phyloP scores from a whole-genome alignment of 2,329 filamentous ascomycete genomes.

The Akanthomyces dipterigenus region DNA sequence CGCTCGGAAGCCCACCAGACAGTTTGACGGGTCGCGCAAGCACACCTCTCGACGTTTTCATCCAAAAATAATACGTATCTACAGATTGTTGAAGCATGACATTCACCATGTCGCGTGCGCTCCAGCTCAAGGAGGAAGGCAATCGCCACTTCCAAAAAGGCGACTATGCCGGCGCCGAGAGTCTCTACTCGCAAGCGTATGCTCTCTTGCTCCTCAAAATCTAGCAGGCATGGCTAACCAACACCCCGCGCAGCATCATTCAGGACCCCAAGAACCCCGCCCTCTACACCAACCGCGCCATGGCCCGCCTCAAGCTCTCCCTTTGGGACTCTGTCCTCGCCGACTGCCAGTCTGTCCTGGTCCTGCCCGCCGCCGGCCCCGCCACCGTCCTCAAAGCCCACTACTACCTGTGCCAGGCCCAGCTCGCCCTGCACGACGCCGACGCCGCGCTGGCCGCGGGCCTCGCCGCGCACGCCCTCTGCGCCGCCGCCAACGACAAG shows the following conservation, averaged over 20 bases:
- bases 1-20: neutral
- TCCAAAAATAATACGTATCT: too few relatives aligned
- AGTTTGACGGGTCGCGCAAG: neutral
- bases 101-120: constrained; percentile 27
- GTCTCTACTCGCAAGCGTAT: constrained; percentile 65
- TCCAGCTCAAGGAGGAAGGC: constrained; percentile 48
- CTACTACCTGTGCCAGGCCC: constrained; percentile 77
- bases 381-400: constrained; percentile 66
- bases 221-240: too few relatives aligned
- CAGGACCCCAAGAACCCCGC: constrained; percentile 70
- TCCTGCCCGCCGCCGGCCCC: constrained; percentile 44
- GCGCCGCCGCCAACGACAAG: constrained; percentile 54
- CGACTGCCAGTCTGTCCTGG: constrained; percentile 71
- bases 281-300: constrained; percentile 84
- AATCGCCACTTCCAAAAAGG: constrained; percentile 59
- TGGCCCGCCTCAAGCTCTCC: constrained; percentile 68
- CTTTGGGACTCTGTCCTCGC: constrained; percentile 68
- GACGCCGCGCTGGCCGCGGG: constrained; percentile 68
- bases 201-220: constrained; percentile 21
- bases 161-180: constrained; percentile 60
- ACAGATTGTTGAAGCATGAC: too few relatives aligned
- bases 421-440: constrained; percentile 57
- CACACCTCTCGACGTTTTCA: neutral
- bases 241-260: constrained; percentile 51
- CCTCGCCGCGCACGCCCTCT: constrained; percentile 64